phyloP scores from a whole-genome alignment of 1,284 basidiomycete genomes.

The Lignosus rhinocerotis region DNA sequence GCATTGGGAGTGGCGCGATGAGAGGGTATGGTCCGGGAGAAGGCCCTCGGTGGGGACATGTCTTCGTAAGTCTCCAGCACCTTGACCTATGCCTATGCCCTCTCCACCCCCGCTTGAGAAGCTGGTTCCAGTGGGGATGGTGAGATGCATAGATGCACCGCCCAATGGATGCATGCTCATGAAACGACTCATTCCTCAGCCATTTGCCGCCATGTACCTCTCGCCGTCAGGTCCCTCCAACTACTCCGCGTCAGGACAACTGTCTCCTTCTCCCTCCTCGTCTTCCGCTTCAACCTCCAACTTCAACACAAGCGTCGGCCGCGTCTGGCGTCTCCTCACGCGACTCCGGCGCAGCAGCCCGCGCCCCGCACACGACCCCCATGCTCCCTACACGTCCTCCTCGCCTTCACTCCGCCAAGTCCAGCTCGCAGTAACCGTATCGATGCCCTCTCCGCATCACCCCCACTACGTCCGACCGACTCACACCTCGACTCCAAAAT shows the following conservation, averaged over 20 bases:
- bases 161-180: background rate
- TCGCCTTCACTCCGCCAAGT: background rate
- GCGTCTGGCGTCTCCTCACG: slow-evolving; percentile 2
- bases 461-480: background rate
- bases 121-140: background rate
- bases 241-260: slow-evolving; percentile 17
- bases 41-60: background rate
- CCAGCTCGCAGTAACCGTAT: slow-evolving; percentile 19
- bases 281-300: slow-evolving; percentile 4
- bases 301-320: background rate
- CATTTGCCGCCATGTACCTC: slow-evolving; percentile 16
- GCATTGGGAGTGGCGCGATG: background rate
- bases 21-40: background rate
- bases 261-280: slow-evolving; percentile 11
- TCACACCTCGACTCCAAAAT: background rate
- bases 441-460: slow-evolving; percentile 13
- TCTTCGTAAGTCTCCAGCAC: background rate
- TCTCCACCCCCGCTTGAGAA: background rate
- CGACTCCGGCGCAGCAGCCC: slow-evolving; percentile 3
- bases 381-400: background rate
- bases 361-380: slow-evolving; percentile 8
- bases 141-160: background rate
- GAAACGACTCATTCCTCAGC: background rate
- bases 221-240: slow-evolving; percentile 3
- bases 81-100: background rate